phyloP scores from a whole-genome alignment of 371 early-diverging fungal species.

The Nosema muscidifuracis region DNA sequence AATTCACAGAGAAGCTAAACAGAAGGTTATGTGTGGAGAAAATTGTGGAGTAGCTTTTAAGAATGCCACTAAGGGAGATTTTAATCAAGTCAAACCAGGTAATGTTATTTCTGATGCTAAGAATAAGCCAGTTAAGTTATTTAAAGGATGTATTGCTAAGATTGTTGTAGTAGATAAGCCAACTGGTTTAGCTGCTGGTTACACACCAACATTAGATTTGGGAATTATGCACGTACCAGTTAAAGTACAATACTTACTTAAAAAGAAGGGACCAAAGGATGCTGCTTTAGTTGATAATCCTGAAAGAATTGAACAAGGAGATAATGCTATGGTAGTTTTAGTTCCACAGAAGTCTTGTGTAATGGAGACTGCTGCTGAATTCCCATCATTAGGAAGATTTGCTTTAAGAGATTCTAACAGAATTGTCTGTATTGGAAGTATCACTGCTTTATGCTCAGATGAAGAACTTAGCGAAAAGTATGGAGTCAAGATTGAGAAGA shows the following conservation, averaged over 20 bases:
- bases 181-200: constrained; percentile 55
- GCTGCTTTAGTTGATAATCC: constrained; percentile 26
- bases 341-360: constrained; percentile 56
- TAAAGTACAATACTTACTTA: constrained; percentile 49
- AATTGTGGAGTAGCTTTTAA: constrained; percentile 62
- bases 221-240: constrained; percentile 55
- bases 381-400: constrained; percentile 59
- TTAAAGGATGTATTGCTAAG: constrained; percentile 40
- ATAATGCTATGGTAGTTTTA: constrained; percentile 46
- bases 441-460: constrained; percentile 36
- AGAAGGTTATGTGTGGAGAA: constrained; percentile 52
- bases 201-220: constrained; percentile 59
- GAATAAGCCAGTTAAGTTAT: constrained; percentile 33
- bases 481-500: neutral
- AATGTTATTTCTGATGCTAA: constrained; percentile 52
- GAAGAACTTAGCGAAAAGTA: constrained; percentile 30
- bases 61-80: constrained; percentile 28
- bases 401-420: constrained; percentile 60
- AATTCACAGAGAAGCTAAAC: constrained; percentile 54
- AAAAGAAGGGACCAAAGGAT: constrained; percentile 26
- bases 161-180: constrained; percentile 44
- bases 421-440: constrained; percentile 57
- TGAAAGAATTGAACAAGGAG: constrained; percentile 25
- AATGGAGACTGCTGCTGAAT: constrained; percentile 50
- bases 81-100: constrained; percentile 55